Percentiles rank a stretch among this genome's conserved stretches.
Conservation (phyloP, 371 early-diverging fungal genomes). For the Mucor ambiguus region DNA sequence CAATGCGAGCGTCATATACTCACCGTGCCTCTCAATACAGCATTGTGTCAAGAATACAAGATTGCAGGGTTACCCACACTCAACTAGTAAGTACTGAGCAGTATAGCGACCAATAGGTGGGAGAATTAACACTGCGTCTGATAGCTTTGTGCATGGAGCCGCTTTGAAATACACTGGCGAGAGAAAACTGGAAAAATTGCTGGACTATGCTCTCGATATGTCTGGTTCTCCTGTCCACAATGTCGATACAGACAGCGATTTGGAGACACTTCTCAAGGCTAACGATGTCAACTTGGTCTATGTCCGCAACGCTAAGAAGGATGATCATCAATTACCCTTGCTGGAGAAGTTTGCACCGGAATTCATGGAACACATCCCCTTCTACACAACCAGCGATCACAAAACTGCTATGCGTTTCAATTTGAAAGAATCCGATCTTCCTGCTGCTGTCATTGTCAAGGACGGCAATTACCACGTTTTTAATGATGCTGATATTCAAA, state of each 20-base stretch:
- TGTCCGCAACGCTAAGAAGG: conserved; percentile 9
- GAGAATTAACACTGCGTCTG: not conserved
- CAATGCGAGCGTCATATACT: not conserved
- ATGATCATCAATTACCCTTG: not conserved
- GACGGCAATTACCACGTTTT: conserved; percentile 18
- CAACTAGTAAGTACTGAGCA: conserved; percentile 45
- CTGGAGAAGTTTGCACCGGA: conserved; percentile 23
- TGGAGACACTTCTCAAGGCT: conserved; percentile 8
- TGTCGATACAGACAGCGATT: conserved; percentile 3
- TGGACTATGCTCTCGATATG: conserved; percentile 42
- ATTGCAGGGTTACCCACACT: conserved; percentile 85
- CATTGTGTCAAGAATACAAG: conserved; percentile 54
- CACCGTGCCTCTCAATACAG: conserved; percentile 1
- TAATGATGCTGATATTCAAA: not conserved
- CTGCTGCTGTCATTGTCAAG: conserved; percentile 28
- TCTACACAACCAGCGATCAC: conserved; percentile 26
- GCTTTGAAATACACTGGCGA: conserved; percentile 51
- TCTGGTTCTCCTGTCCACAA: conserved; percentile 25
- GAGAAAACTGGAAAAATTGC: conserved; percentile 49
- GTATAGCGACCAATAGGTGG: not conserved
- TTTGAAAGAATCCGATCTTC: not conserved
- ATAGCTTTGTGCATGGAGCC: conserved; percentile 47
- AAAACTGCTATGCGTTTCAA: conserved; percentile 14
- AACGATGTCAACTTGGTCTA: conserved; percentile 30
- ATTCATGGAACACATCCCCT: conserved; percentile 27